Evolutionary conservation across 768 basidiomycete genomes (phyloP), one percentile per base, ranked within the genome.

Genomic region (Obba rivulosa): DNA sequence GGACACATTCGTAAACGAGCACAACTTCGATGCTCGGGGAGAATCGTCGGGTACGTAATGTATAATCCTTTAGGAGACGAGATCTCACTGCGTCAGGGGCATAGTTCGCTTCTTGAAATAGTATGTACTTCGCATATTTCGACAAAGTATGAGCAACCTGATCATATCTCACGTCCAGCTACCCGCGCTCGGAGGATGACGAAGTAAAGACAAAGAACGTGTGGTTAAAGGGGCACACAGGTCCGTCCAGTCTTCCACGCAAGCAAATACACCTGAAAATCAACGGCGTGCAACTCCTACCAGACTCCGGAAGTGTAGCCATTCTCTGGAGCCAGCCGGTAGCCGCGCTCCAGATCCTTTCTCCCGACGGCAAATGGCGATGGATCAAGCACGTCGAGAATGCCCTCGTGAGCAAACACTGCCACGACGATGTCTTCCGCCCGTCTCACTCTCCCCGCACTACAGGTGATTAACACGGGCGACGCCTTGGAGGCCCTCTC

Each of bases 61-160:
- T 52, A 18, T 8, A n/a, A 17, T 4, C 14, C 31, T 21, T n/a
- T 40, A 14, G 5, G 14, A 18, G 20, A 21, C 2, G 8, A 3
- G 24, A 9, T n/a, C 1, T 17, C 23, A 8, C 4, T 21, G 2
- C 3, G 2, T 4, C 14, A 1, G 2, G 16, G 9, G 17, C n/a
- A 3, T 45, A 83, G 81, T 77, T 4, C 70, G 81, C 41, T 82
- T 78, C 61, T 82, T 83, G 80, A 83, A 83, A 66, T 85, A 84
- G 81, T 80, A 25, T 13, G 78, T 46, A 77, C 18, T 51, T 55
- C 52, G 11, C 8, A 20, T 9, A 8, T 48, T n/a, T 31, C 16
- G 9, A 16, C 20, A 17, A 4, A 3, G 4, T 13, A 38, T 13
- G 16, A n/a, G n/a, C n/a, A n/a, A n/a, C n/a, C 10, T 14, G 1